Evolutionary conservation across 2,329 filamentous ascomycete genomes (phyloP), one percentile per base, ranked within the genome.

Genomic region (Venturia pyrina): DNA sequence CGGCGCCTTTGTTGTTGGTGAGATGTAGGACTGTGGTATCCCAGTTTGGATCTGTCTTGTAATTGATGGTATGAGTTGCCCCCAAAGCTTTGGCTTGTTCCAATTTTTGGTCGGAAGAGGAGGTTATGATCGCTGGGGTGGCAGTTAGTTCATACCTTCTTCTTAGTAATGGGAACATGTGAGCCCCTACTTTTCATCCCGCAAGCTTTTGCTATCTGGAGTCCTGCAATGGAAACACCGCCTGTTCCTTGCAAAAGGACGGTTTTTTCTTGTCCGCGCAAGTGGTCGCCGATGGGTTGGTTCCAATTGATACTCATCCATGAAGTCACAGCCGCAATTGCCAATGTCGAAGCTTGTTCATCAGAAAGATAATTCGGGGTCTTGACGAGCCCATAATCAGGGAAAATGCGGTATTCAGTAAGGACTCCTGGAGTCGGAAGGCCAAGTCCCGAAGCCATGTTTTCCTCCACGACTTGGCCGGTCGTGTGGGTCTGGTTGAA

Each of bases 181-280:
- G 21, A n/a, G 17, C 5, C 1, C 32, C n/a, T 65, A 87, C 83
- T 7, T 73, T 78, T 0, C 83, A 84, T 37, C 83, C 84, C 0
- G 79, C 79, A 0, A 37, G 83, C 82, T 66, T 80, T 80, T 40
- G 80, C 80, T 67, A 82, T 81, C 68, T 78, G 64, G n/a, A 89
- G 73, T 3, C 82, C 87, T 67, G 88, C 88, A 67, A 89, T 80
- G 68, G 81, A 84, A 8, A 90, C 87, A 66, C 87, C 87, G 24
- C 88, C 87, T 0, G 87, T 89, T n/a, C 87, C 88, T 74, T 89
- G 86, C 1, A 86, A 86, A 43, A 90, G 79, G 3, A 90, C 86
- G 64, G 73, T 59, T 66, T 72, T 73, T 56, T 74, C 74, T 69
- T 78, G 72, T 13, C 82, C 82, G 68, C 81, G 83, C 7, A 84